A percentile compares a stretch with the other conserved stretches of the same genome.
These are phyloP conservation scores for Cymbidium sinense DNA, from an alignment of 106 monocot genomes.

Conservation along the genomic window DNA sequence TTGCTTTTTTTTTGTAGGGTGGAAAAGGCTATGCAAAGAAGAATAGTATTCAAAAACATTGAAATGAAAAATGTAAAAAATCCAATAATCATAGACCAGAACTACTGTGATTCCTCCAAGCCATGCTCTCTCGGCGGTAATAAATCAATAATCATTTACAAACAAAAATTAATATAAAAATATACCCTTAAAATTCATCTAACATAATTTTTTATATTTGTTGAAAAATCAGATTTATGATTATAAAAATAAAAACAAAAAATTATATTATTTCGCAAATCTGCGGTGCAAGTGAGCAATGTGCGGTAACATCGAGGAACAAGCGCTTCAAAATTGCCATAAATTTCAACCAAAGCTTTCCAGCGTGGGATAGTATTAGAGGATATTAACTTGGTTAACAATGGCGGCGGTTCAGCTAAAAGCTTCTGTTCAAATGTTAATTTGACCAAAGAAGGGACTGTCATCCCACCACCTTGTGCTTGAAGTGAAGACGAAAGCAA, in stretches of 20 bases:
- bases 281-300: conserved; percentile 48
- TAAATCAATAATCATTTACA: neutral
- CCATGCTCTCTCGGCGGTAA: conserved; percentile 55
- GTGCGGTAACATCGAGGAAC: conserved; percentile 66
- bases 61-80: conserved; percentile 54
- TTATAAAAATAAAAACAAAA: neutral
- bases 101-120: conserved; percentile 58
- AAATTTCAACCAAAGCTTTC: conserved; percentile 31
- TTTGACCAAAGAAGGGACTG: conserved; percentile 19
- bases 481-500: too few species aligned
- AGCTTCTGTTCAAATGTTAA: conserved; percentile 31
- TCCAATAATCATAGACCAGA: conserved; percentile 85
- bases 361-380: conserved; percentile 35
- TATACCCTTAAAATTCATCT: neutral
- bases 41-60: conserved; percentile 55
- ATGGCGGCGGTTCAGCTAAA: conserved; percentile 9
- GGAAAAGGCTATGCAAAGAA: conserved; percentile 59
- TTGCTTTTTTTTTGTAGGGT: conserved; percentile 26
- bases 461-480: conserved; percentile 31
- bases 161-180: neutral
- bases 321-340: conserved; percentile 51
- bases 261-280: neutral
- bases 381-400: conserved; percentile 32
- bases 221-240: neutral
- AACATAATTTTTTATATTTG: neutral